Evolutionary conservation across 176 grass and related monocot species (phyloP), one percentile per base, ranked within the genome.

Genomic region (Saccharum officinarum): DNA sequence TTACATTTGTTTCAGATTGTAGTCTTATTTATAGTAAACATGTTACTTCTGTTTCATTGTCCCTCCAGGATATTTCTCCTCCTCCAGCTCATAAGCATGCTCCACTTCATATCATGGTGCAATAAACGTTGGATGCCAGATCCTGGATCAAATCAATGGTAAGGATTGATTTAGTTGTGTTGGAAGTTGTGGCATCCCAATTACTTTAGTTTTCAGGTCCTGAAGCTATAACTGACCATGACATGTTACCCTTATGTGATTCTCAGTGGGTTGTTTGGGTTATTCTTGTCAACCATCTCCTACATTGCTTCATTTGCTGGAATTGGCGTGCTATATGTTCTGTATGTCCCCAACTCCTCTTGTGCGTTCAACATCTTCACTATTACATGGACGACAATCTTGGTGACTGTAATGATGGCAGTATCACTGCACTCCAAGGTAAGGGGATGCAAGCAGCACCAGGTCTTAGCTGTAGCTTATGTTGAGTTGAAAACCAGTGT

Each of bases 401-500:
- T 98, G 63, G 85, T 98, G 25, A 86, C 25, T 70, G 73, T 86
- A 67, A 95, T 98, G 91, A 92, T 98, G 93, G 85, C 85, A 4
- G 88, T 92, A 67, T 98, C 96, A 14, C 76, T 98, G 38, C 96
- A 95, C 69, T 93, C 96, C 11, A 98, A 98, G 93, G 96, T 98
- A 85, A 31, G 30, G 23, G 33, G 22, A 77, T 67, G 37, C 22
- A 79, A 44, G 45, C 17, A 78, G 8, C 41, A 22, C 11, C 16
- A 13, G 34, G 1, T n/a, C 14, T 70, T 73, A 41, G 39, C 37
- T 36, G 41, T 54, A 81, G 26, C 15, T 33, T 75, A 52, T 5
- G 14, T 33, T 30, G 2, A 55, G 49, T 37, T 69, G 7, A 55
- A 26, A 81, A 81, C 12, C 12, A 39, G 6, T 67, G 17, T 31